Evolutionary conservation across 176 grass and related monocot genomes (phyloP), one percentile per base, ranked within the genome.

Genomic region (Oryza coarctata): DNA sequence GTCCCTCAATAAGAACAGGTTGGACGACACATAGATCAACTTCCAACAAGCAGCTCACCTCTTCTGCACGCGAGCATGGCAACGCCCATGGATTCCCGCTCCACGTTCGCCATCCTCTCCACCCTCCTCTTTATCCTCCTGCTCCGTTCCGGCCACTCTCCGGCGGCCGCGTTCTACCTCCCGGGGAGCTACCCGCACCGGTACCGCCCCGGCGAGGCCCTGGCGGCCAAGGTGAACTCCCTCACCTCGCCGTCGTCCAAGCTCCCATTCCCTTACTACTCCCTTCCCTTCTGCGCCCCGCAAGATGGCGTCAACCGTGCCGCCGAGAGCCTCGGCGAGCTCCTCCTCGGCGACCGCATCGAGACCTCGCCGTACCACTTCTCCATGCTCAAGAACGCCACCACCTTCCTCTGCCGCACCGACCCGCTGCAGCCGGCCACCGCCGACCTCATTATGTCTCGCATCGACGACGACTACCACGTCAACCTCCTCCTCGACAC

Each of bases 401-500:
- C 34, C 27, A 20, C 78, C 72, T 86, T 94, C 76, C 83, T 94
- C 40, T 94, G 89, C 88, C 89, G 68, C 47, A 81, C 77, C 52
- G 52, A 41, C 41, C 80, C 92, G 3, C 3, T 89, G 6, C 4
- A 76, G 7, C 40, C 86, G 5, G 28, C 10, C 36, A 45, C 77
- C 47, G 39, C 75, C 33, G 81, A 77, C 34, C 88, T 94, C 76
- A 33, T 94, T 39, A 84, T 12, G 76, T 88, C 78, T 39, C 88
- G 92, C 83, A 89, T 94, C 79, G 55, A 94, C 30, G 86, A 88
- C 67, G 81, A 45, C 15, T 94, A 94, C 72, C 89, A 91, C 4
- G 88, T 88, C 25, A 91, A 94, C 71, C 86, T 94, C 65, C 83
- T 94, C 76, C 88, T 94, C 60, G 88, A 94, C 70, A 94, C 89